phyloP scores from a whole-genome alignment of 2,329 filamentous ascomycete genomes.

The Monilinia aucupariae region DNA sequence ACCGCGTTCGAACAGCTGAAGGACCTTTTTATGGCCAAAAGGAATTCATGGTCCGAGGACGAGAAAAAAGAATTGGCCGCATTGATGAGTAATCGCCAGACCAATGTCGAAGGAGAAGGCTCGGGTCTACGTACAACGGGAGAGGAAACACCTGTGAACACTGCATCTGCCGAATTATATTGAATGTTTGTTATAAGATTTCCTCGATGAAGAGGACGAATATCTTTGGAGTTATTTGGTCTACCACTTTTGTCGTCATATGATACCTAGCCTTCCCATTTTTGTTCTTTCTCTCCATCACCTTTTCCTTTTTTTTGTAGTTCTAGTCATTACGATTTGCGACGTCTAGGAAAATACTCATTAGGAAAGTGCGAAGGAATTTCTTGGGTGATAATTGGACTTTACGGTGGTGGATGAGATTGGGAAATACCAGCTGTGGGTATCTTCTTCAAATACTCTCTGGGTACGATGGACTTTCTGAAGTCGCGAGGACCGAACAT shows the following conservation, averaged over 20 bases:
- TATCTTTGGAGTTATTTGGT: not conserved
- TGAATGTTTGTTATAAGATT: not conserved
- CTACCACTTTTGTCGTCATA: not conserved
- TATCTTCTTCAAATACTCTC: not conserved
- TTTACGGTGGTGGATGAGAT: not conserved
- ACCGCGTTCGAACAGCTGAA: not conserved
- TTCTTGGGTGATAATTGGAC: not conserved
- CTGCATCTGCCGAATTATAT: not conserved
- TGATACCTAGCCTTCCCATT: not conserved
- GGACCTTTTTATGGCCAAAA: too few species aligned
- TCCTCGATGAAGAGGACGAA: not conserved
- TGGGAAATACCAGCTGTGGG: not conserved
- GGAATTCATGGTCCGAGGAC: not conserved
- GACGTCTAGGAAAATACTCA: not conserved
- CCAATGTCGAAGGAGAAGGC: not conserved
- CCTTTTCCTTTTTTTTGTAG: not conserved
- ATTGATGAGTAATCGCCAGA: not conserved
- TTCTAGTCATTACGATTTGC: not conserved
- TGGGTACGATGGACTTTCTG: not conserved
- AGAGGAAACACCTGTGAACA: not conserved
- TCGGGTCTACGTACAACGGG: too few species aligned
- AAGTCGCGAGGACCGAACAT: not conserved
- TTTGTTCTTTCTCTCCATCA: not conserved
- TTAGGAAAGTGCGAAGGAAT: not conserved
- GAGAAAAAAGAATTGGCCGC: not conserved